These are phyloP conservation scores for Nemania diffusa DNA, from an alignment of 2,329 filamentous ascomycete species.

Conservation along the genomic window DNA sequence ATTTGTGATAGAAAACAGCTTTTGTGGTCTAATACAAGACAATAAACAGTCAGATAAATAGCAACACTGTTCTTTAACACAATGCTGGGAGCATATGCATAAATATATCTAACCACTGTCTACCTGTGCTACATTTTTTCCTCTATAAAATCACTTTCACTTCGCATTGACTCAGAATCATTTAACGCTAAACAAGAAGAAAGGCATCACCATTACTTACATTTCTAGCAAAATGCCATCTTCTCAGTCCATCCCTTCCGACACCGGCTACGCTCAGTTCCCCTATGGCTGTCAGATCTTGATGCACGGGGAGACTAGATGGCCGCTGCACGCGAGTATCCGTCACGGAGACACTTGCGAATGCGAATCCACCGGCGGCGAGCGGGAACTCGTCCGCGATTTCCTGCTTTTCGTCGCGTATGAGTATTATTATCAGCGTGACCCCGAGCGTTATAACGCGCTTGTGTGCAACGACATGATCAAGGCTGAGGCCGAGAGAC, in stretches of 20 bases:
- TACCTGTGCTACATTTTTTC: background rate
- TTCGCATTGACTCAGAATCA: background rate
- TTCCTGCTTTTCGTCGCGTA: background rate
- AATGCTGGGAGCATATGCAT: background rate
- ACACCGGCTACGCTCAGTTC: too few relatives aligned
- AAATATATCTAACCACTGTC: background rate
- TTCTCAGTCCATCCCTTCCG: too few relatives aligned
- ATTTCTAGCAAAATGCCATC: too few relatives aligned
- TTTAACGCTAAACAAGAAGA: too few relatives aligned
- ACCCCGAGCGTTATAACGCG: background rate
- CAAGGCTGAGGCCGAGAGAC: background rate
- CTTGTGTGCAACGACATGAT: background rate
- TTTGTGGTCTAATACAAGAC: background rate
- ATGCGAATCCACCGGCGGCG: too few relatives aligned
- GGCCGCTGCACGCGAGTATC: too few relatives aligned
- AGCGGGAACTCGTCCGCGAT: too few relatives aligned
- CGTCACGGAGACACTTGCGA: too few relatives aligned
- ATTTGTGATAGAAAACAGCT: background rate
- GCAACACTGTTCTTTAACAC: background rate
- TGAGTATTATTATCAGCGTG: background rate
- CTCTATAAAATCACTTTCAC: background rate
- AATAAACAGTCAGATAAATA: background rate
- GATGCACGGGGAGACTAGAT: too few relatives aligned
- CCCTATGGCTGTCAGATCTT: too few relatives aligned
- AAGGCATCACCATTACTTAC: too few relatives aligned